A percentile compares a stretch with the other conserved stretches of the same genome.
These are phyloP conservation scores for Berberis vulgaris DNA, from an alignment of 164 flowering plant genomes.

Conservation along the genomic window DNA sequence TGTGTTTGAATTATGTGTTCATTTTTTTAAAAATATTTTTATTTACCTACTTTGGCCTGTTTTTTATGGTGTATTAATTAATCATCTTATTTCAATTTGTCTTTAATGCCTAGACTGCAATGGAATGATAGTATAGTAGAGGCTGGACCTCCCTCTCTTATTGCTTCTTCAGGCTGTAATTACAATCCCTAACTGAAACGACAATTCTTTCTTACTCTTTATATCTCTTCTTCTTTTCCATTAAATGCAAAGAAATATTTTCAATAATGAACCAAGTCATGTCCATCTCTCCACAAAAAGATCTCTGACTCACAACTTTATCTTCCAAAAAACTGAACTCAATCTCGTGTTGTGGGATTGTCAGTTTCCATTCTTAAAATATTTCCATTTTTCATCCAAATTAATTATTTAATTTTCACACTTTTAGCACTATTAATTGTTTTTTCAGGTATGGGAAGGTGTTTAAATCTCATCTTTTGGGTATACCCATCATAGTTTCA, in stretches of 20 bases:
- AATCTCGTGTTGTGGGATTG: too few species aligned
- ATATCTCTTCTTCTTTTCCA: conserved; percentile 4
- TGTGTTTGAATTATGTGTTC: not conserved
- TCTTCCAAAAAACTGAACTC: not conserved
- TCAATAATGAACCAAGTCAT: conserved; percentile 5
- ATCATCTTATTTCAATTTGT: not conserved
- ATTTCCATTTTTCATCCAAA: not conserved
- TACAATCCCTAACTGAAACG: conserved; percentile 16
- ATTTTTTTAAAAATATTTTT: too few species aligned
- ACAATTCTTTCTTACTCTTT: conserved; percentile 1
- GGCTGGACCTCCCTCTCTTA: conserved; percentile 8
- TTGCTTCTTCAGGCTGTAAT: conserved; percentile 22
- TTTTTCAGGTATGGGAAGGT: conserved; percentile 73
- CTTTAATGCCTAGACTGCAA: not conserved
- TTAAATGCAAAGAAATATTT: conserved; percentile 1
- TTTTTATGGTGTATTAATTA: too few species aligned
- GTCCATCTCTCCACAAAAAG: not conserved
- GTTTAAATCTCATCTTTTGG: conserved; percentile 77
- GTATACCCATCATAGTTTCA: conserved; percentile 72
- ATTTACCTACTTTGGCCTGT: not conserved
- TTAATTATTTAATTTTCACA: not conserved
- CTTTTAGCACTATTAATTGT: not conserved
- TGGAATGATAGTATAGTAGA: not conserved
- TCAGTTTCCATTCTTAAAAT: not conserved
- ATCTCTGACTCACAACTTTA: conserved; percentile 4